phyloP scores from a whole-genome alignment of 169 alveolate species.

The Eimeria brunetti region DNA sequence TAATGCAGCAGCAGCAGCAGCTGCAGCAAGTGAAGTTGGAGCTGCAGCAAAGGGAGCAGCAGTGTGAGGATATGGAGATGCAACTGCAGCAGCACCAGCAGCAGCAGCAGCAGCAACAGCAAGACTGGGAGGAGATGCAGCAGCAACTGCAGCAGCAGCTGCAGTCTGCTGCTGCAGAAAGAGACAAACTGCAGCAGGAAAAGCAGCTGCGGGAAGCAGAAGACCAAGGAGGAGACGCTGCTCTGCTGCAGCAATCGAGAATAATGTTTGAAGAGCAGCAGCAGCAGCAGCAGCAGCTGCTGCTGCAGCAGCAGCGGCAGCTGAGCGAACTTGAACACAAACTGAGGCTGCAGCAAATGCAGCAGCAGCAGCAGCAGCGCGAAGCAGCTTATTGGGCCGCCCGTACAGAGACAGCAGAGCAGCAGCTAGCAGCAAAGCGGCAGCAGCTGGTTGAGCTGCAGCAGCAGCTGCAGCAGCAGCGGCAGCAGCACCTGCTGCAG shows the following conservation, averaged over 20 bases:
- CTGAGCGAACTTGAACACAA: slow-evolving; percentile 51
- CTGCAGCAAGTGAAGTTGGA: slow-evolving; percentile 25
- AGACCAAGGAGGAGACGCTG: background rate
- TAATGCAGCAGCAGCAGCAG: slow-evolving; percentile 49
- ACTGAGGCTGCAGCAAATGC: slow-evolving; percentile 39
- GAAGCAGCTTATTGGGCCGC: slow-evolving; percentile 42
- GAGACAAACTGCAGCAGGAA: slow-evolving; percentile 42
- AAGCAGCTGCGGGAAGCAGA: slow-evolving; percentile 28
- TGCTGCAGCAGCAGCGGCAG: slow-evolving; percentile 62
- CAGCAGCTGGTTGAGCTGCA: slow-evolving; percentile 53
- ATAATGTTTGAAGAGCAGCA: slow-evolving; percentile 10
- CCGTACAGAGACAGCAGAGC: slow-evolving; percentile 64
- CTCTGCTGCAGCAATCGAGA: slow-evolving; percentile 42
- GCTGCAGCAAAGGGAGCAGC: slow-evolving; percentile 50
- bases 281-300: slow-evolving; percentile 65
- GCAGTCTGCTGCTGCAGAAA: slow-evolving; percentile 54
- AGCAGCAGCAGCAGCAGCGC: slow-evolving; percentile 76
- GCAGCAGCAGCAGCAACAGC: slow-evolving; percentile 64
- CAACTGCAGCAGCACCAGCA: slow-evolving; percentile 61
- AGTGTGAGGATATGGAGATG: background rate
- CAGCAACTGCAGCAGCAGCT: slow-evolving; percentile 63
- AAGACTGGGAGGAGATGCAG: slow-evolving; percentile 41
- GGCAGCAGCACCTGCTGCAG: slow-evolving; percentile 40
- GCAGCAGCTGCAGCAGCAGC: slow-evolving; percentile 67
- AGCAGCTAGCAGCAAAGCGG: slow-evolving; percentile 63